A percentile compares a stretch with the other conserved stretches of the same genome.
Conservation (phyloP, 345 rosid genomes). For the Psidium friedrichsthalianum region DNA sequence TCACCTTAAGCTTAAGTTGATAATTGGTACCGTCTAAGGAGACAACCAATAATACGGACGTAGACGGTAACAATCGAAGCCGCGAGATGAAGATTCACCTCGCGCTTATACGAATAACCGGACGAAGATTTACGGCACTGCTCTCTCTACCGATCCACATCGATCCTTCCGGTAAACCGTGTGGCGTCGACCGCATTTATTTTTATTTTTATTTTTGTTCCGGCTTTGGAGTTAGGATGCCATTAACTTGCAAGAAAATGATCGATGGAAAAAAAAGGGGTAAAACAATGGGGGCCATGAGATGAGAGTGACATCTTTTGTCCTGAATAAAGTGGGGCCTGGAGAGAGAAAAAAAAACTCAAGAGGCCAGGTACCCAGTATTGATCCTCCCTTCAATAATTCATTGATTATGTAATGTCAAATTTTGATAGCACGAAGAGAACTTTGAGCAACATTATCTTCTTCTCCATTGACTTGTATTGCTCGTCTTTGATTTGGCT, state of each 20-base stretch:
- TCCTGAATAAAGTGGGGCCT: background rate
- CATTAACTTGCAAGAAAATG: background rate
- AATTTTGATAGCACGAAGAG: background rate
- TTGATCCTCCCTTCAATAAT: background rate
- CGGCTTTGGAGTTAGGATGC: background rate
- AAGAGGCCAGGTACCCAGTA: background rate
- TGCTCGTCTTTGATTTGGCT: background rate
- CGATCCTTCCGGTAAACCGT: background rate
- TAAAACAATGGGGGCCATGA: background rate
- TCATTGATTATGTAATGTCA: background rate
- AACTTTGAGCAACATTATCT: background rate
- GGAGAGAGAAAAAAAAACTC: background rate
- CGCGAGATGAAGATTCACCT: background rate
- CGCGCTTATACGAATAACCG: background rate
- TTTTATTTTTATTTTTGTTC: background rate
- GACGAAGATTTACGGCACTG: background rate
- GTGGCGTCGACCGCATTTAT: background rate
- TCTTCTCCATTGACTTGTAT: background rate
- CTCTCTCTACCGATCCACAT: background rate
- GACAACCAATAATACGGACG: background rate
- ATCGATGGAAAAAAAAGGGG: background rate
- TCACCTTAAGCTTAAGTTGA: background rate
- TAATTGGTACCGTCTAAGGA: background rate
- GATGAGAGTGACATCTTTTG: background rate
- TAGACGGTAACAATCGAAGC: background rate